phyloP scores from a whole-genome alignment of 176 grass and related monocot genomes.

The Rhipidocladum racemiflorum region DNA sequence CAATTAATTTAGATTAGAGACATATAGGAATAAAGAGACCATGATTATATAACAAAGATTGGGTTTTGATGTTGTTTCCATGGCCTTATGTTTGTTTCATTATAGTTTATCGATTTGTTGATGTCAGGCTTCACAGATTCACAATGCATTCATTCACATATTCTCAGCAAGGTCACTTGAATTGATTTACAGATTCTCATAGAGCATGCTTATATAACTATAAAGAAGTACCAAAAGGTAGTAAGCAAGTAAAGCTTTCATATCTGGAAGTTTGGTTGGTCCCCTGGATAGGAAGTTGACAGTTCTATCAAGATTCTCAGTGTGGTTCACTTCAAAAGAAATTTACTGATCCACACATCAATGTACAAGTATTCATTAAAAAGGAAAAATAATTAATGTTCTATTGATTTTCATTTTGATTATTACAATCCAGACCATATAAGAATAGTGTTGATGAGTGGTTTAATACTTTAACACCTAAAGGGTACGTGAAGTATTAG shows the following conservation, averaged over 20 bases:
- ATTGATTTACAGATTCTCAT: too few relatives aligned
- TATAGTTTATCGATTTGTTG: too few relatives aligned
- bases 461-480: neutral
- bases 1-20: too few relatives aligned
- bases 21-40: too few relatives aligned
- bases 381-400: neutral
- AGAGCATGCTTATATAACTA: too few relatives aligned
- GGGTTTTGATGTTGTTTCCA: too few relatives aligned
- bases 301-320: neutral
- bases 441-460: neutral
- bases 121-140: too few relatives aligned
- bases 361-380: neutral
- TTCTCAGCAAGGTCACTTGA: too few relatives aligned
- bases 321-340: neutral
- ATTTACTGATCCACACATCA: neutral
- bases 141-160: too few relatives aligned
- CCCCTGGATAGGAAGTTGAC: neutral
- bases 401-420: neutral
- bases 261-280: neutral
- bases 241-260: neutral
- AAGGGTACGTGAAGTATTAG: neutral
- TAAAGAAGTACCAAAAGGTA: constrained; percentile 9
- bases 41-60: too few relatives aligned
- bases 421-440: neutral
- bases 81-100: too few relatives aligned